Base-by-base conservation (phyloP, 2,329 filamentous ascomycete genomes). In the Ascochyta rabiei region DNA sequence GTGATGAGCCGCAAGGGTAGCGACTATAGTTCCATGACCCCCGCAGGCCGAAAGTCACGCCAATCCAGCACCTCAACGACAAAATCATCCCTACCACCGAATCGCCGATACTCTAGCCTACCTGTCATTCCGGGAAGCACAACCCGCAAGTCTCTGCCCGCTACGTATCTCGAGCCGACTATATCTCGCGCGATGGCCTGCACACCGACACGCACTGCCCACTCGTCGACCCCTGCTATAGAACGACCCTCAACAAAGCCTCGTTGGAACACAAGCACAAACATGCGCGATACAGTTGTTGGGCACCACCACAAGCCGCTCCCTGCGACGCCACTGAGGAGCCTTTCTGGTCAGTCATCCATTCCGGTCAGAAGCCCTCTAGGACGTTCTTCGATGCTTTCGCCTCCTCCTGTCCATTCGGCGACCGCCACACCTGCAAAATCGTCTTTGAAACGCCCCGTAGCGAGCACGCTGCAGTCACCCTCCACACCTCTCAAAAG, bases 1-100 rank as follows among this genome's bases (percentile, higher is more conserved):
- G 75, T 88, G 64, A 75, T 80, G 26, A 81, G 82, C 53, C 79
- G 81, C 24, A 82, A 78, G 64, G 78, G 76, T 59, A 80, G 77
- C 63, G 80, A 82, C 21, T 66, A 75, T 54, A 76, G 77, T 19
- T 69, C 71, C 3, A 65, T 74, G 4, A 83, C 80, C 9, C 79
- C 82, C 1, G 72, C 72, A 13, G 74, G 72, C 9, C 79, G 77
- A 28, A 81, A 79, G 61, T 76, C 80, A 46, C 79, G 80, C 45
- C 73, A 76, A 42, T 75, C 76, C 51, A 81, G 80, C 66, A 73
- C 78, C 18, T 76, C 76, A 4, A 75, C 74, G 33, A 76, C 75
- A 6, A 74, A 73, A 35, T 68, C 78, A 28, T 74, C 76, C 3
- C 62, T 76, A 1, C 72, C 75, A 9, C 62, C 75, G 49, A 75